Percentiles rank a stretch among this genome's conserved stretches.
Conservation (phyloP, 2,329 filamentous ascomycete species). For the Penicillium thymicola region DNA sequence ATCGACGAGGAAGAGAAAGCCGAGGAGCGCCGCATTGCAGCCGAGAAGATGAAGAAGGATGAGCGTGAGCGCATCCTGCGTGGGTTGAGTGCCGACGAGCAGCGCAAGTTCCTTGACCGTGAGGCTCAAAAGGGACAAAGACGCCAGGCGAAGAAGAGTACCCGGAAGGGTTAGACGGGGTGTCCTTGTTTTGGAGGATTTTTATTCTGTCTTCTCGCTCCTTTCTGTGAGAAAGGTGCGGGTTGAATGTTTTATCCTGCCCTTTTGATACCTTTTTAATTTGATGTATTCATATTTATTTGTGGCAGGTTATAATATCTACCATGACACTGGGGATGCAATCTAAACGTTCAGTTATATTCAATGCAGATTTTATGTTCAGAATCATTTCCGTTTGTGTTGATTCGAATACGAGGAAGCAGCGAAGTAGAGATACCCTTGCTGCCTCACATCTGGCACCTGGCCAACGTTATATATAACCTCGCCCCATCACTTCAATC, state of each 20-base stretch:
- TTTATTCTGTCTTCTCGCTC: conserved; percentile 14
- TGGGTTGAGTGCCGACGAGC: conserved; percentile 72
- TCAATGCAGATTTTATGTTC: not conserved
- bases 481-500: not conserved
- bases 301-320: not conserved
- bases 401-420: not conserved
- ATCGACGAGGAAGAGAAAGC: conserved; percentile 68
- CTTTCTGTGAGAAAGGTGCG: not conserved
- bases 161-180: conserved; percentile 46
- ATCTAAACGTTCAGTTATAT: not conserved
- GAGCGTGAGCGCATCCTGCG: conserved; percentile 83
- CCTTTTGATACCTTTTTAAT: conserved; percentile 22
- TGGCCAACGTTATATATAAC: not conserved
- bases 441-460: not conserved
- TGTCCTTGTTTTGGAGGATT: not conserved
- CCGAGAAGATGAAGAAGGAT: conserved; percentile 70
- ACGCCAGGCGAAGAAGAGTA: conserved; percentile 63
- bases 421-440: not conserved
- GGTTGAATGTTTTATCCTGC: conserved; percentile 20
- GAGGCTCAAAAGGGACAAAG: conserved; percentile 70
- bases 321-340: conserved; percentile 1
- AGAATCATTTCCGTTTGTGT: not conserved
- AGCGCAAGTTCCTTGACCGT: conserved; percentile 80
- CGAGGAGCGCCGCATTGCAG: conserved; percentile 54
- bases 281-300: conserved; percentile 23